These are phyloP conservation scores for Populus tremula DNA, from an alignment of 345 rosid species.

Conservation along the genomic window DNA sequence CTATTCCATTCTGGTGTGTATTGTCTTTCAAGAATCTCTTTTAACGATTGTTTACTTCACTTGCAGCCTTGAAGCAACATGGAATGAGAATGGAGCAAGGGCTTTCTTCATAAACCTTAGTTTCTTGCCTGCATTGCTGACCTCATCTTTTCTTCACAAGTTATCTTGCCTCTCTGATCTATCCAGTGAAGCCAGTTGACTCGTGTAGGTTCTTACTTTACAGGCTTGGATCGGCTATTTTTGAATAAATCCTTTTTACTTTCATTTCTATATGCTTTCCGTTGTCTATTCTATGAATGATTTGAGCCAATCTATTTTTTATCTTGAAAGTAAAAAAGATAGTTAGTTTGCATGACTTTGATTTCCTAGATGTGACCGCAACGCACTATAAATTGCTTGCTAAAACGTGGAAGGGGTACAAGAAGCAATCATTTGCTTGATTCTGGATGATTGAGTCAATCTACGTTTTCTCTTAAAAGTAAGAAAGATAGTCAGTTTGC, in stretches of 20 bases:
- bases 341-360: neutral
- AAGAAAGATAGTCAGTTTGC: neutral
- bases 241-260: neutral
- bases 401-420: neutral
- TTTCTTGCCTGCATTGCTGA: slow-evolving; percentile 75
- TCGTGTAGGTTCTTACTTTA: slow-evolving; percentile 32
- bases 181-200: slow-evolving; percentile 37
- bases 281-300: neutral
- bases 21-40: neutral
- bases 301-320: no score
- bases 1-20: neutral
- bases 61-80: slow-evolving; percentile 64
- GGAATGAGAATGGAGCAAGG: slow-evolving; percentile 62
- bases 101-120: slow-evolving; percentile 72
- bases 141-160: slow-evolving; percentile 76
- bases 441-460: no score
- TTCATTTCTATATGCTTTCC: neutral
- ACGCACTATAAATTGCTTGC: neutral
- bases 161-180: slow-evolving; percentile 58
- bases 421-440: neutral
- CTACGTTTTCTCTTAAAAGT: no score
- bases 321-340: no score
- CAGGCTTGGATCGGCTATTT: neutral
- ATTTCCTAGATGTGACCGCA: neutral
- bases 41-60: slow-evolving; percentile 14